Evolutionary conservation across 2,329 filamentous ascomycete genomes (phyloP).

Genomic region (Fusarium sp.): DNA sequence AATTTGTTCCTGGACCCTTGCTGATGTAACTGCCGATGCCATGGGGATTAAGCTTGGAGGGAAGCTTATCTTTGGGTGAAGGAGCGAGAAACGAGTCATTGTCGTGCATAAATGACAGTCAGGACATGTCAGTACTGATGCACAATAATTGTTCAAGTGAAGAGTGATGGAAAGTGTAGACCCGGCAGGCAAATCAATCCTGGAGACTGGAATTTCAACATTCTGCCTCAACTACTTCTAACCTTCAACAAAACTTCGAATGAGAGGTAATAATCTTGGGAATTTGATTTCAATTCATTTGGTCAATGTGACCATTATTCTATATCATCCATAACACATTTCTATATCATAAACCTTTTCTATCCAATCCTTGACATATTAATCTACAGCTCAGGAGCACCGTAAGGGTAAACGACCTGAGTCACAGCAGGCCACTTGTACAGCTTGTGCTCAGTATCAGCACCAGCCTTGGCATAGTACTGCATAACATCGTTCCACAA

Average conservation of each 20-base stretch:
- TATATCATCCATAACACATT: neutral
- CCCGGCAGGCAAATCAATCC: neutral
- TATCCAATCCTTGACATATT: neutral
- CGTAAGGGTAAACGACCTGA: slow-evolving; percentile 17
- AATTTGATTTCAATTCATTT: neutral
- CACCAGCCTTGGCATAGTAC: slow-evolving; percentile 9
- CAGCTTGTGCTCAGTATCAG: slow-evolving; percentile 11
- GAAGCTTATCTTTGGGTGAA: slow-evolving; percentile 25
- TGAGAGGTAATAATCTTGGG: no score
- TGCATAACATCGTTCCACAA: slow-evolving; percentile 20
- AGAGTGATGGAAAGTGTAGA: no score
- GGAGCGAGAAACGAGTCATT: neutral
- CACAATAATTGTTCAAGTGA: neutral
- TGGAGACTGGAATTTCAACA: neutral
- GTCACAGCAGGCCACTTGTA: slow-evolving; percentile 17
- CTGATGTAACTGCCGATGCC: slow-evolving; percentile 3
- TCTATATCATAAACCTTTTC: neutral
- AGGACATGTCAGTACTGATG: neutral
- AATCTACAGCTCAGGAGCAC: neutral
- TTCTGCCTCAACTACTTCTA: neutral
- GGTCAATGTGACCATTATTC: neutral
- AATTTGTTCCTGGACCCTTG: neutral
- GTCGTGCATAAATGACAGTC: neutral
- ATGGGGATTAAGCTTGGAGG: slow-evolving; percentile 16
- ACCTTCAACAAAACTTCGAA: neutral